Conservation (phyloP, 1,284 basidiomycete species). For the Singerocomus inundabilis region DNA sequence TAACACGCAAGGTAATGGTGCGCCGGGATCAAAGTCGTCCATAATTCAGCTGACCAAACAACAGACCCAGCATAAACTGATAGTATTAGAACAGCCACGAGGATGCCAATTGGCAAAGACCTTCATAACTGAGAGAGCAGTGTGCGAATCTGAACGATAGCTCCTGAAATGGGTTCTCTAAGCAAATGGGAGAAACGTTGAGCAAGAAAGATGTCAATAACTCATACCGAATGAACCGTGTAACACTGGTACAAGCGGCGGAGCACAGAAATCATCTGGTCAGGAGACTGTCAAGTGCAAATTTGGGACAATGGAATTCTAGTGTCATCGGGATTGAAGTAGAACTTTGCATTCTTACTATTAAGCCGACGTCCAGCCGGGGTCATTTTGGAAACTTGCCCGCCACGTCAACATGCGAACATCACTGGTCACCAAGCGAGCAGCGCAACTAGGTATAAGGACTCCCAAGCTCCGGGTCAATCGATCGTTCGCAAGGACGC, state of each 20-base stretch:
- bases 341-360: background rate
- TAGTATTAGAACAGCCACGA: background rate
- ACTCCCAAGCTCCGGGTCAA: background rate
- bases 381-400: background rate
- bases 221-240: background rate
- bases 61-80: background rate
- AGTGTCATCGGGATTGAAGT: background rate
- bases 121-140: no score
- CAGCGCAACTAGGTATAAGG: background rate
- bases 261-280: background rate
- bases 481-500: background rate
- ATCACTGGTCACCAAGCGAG: background rate
- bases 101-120: no score
- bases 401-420: slow-evolving; percentile 14
- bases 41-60: background rate
- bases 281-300: background rate
- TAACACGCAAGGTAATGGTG: background rate
- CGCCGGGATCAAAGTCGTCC: background rate
- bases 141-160: background rate
- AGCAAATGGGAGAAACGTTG: no score
- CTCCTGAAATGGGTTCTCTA: no score
- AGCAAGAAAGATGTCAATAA: no score
- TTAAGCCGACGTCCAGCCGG: background rate
- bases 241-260: background rate
- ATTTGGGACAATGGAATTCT: slow-evolving; percentile 13